Evolutionary conservation across 306 rosid species (phyloP), one percentile per base, ranked within the genome.

Genomic region (Pueraria montana): DNA sequence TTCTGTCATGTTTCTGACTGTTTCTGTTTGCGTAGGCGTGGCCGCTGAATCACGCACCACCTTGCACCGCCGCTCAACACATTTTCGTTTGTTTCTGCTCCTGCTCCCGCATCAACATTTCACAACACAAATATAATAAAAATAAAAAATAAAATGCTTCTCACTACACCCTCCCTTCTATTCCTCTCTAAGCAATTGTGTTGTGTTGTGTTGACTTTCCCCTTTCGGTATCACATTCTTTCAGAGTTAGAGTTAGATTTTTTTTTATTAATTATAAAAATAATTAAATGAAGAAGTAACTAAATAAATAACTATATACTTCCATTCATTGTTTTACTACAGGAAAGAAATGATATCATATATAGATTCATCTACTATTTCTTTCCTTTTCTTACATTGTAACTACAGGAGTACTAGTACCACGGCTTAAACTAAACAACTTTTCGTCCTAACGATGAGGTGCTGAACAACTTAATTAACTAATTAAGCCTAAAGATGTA

Each of bases 1-100:
- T 72, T 68, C 32, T 81, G 66, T 62, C 65, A 63, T 71, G 38
- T 74, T 73, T 81, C 67, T 76, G 43, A 56, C 72, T 78, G 49
- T 27, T 18, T 30, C 61, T 76, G 82, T 67, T 82, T 67, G 77
- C 72, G 32, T 76, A 30, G 50, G 72, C 53, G 81, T 30, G 65
- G 27, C 69, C 61, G 53, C 71, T 82, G 1, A 13, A 55, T 43
- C 82, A 45, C 8, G 20, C 40, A 66, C 56, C 76, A 49, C 48
- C 46, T 81, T 61, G 9, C 34, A 16, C 18, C 42, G 70, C 38
- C 45, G 64, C 34, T 78, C 38, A 62, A 32, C 0, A 12, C 74
- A 18, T 66, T 27, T 10, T 16, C 8, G 24, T 16, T 65, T 78
- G 17, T 32, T n/a, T 46, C 10, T 76, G 68, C 38, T 18, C 8